A percentile compares a stretch with the other conserved stretches of the same genome.
Evolutionary conservation across 805 yeast species (phyloP).

Genomic region (Hermanozyma aechmeae): DNA sequence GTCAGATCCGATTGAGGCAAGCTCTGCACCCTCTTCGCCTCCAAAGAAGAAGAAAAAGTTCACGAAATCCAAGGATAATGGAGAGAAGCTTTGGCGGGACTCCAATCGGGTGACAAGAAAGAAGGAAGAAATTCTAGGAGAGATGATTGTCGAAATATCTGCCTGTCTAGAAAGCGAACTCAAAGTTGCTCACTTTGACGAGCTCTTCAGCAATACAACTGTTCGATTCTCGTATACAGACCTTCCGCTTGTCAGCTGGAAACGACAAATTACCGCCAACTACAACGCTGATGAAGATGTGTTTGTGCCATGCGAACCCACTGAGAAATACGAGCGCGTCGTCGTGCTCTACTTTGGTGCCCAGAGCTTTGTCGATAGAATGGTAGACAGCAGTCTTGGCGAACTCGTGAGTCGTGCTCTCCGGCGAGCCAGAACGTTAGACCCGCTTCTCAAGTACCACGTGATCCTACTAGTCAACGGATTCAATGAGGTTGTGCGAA

Average conservation of each 20-base stretch:
- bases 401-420: conserved; percentile 4
- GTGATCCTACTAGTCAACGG: conserved; percentile 41
- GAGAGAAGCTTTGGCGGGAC: too few species aligned
- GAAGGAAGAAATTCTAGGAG: conserved; percentile 41
- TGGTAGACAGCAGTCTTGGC: conserved; percentile 5
- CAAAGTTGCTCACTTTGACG: conserved; percentile 11
- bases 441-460: conserved; percentile 14
- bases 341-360: conserved; percentile 39
- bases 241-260: conserved; percentile 43
- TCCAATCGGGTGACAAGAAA: conserved; percentile 29
- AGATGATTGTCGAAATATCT: conserved; percentile 41
- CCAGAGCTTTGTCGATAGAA: conserved; percentile 25
- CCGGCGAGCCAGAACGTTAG: conserved; percentile 4
- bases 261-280: conserved; percentile 36
- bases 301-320: conserved; percentile 43
- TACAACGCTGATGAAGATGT: conserved; percentile 42
- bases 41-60: too few species aligned
- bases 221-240: conserved; percentile 14
- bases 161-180: conserved; percentile 13
- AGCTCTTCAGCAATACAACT: conserved; percentile 12
- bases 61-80: too few species aligned
- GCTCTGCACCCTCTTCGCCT: too few species aligned
- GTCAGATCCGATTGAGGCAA: too few species aligned
- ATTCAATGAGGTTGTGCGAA: conserved; percentile 35
- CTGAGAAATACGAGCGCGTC: conserved; percentile 33